Evolutionary conservation across 2,329 filamentous ascomycete species (phyloP).

Genomic region (Trichoderma pleuroti): DNA sequence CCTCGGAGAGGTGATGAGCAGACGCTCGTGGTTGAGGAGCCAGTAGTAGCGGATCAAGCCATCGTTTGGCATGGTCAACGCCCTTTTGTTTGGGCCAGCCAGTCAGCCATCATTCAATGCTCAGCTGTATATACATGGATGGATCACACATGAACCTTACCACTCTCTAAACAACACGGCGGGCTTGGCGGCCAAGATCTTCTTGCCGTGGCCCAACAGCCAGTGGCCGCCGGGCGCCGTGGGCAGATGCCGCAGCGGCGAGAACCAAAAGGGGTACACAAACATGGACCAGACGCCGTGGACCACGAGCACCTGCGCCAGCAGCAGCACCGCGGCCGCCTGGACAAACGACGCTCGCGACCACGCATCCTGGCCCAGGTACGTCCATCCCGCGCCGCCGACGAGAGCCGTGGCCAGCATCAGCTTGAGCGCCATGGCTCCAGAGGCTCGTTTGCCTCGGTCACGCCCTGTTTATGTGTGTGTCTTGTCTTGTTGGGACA

Average conservation of each 20-base stretch:
- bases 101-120: neutral
- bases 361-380: conserved; percentile 25
- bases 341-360: conserved; percentile 32
- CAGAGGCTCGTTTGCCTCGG: too few relatives aligned
- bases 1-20: conserved; percentile 61
- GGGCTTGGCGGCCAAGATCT: conserved; percentile 38
- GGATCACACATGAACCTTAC: conserved; percentile 32
- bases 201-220: conserved; percentile 46
- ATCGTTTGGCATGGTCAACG: conserved; percentile 53
- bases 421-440: conserved; percentile 21
- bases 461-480: neutral
- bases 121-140: too few relatives aligned
- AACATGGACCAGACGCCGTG: conserved; percentile 43
- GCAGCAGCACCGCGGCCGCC: conserved; percentile 37
- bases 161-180: conserved; percentile 48
- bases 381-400: conserved; percentile 23
- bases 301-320: conserved; percentile 30
- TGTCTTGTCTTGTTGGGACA: neutral
- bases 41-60: conserved; percentile 66
- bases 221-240: conserved; percentile 42
- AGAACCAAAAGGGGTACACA: conserved; percentile 49
- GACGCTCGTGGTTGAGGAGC: conserved; percentile 58
- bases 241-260: conserved; percentile 48
- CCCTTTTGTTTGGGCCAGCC: neutral
- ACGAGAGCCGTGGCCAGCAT: conserved; percentile 28